These are phyloP conservation scores for Neonectria ditissima DNA, from an alignment of 2,329 filamentous ascomycete species.

Conservation along the genomic window DNA sequence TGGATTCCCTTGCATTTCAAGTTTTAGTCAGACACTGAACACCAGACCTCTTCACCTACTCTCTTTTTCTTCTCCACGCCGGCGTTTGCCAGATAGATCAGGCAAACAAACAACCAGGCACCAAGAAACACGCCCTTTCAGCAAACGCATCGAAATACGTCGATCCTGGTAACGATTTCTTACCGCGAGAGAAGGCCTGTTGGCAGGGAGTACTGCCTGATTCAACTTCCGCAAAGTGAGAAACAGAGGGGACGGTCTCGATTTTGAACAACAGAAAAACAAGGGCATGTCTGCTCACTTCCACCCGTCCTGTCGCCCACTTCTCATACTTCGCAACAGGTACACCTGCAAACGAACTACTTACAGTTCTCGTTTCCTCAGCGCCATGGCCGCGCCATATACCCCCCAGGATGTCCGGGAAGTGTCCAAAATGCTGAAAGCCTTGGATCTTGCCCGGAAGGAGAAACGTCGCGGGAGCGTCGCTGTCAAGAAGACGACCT, in stretches of 20 bases:
- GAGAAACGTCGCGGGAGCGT: conserved; percentile 70
- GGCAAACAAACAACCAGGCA: not conserved
- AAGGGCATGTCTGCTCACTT: conserved; percentile 6
- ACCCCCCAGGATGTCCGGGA: conserved; percentile 76
- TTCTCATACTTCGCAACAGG: conserved; percentile 20
- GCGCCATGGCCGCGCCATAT: conserved; percentile 65
- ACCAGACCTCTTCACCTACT: too few species aligned
- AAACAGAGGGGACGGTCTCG: not conserved
- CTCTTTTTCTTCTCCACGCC: not conserved
- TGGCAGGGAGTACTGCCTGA: not conserved
- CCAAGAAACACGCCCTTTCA: not conserved
- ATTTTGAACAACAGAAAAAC: not conserved
- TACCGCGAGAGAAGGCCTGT: not conserved
- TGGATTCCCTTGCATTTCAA: not conserved
- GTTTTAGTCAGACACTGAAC: not conserved
- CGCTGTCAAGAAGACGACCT: conserved; percentile 84
- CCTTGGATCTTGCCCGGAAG: conserved; percentile 70
- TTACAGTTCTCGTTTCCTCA: not conserved
- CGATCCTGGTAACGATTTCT: not conserved
- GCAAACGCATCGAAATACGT: not conserved
- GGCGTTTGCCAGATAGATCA: not conserved
- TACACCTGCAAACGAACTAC: not conserved
- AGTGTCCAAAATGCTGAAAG: conserved; percentile 73
- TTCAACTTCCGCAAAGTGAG: not conserved
- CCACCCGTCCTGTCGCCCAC: not conserved